phyloP scores from a whole-genome alignment of 1,284 basidiomycete species.

The Moesziomyces sp. region DNA sequence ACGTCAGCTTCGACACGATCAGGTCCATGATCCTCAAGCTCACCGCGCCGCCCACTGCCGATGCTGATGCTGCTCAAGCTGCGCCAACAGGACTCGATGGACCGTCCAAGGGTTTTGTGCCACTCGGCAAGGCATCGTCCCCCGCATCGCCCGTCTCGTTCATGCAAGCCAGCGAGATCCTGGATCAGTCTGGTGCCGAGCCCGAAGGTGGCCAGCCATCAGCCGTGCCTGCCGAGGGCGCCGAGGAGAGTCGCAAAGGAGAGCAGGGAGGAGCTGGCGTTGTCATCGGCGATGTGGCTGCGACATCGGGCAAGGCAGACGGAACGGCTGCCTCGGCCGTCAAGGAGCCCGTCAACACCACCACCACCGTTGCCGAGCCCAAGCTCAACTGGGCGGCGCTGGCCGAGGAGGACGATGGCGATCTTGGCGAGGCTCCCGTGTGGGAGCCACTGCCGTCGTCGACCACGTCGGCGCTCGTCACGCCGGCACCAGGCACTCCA shows the following conservation, averaged over 20 bases:
- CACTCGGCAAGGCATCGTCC: conserved; percentile 6
- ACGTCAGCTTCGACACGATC: conserved; percentile 35
- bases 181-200: conserved; percentile 20
- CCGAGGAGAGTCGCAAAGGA: conserved; percentile 16
- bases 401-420: conserved; percentile 48
- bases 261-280: conserved; percentile 23
- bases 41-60: conserved; percentile 36
- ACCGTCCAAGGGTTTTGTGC: conserved; percentile 20
- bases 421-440: conserved; percentile 41
- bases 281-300: conserved; percentile 12
- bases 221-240: conserved; percentile 12
- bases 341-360: conserved; percentile 31
- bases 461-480: conserved; percentile 33
- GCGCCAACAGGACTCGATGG: conserved; percentile 20
- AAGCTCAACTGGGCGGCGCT: conserved; percentile 50
- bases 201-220: conserved; percentile 31
- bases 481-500: conserved; percentile 26
- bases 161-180: conserved; percentile 44
- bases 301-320: conserved; percentile 20
- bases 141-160: conserved; percentile 34
- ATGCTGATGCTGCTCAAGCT: neutral
- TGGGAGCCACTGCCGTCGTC: conserved; percentile 33
- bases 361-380: conserved; percentile 16
- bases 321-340: conserved; percentile 24
- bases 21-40: conserved; percentile 42